Evolutionary conservation across 345 rosid genomes (phyloP).

Genomic region (Gossypium australe): DNA sequence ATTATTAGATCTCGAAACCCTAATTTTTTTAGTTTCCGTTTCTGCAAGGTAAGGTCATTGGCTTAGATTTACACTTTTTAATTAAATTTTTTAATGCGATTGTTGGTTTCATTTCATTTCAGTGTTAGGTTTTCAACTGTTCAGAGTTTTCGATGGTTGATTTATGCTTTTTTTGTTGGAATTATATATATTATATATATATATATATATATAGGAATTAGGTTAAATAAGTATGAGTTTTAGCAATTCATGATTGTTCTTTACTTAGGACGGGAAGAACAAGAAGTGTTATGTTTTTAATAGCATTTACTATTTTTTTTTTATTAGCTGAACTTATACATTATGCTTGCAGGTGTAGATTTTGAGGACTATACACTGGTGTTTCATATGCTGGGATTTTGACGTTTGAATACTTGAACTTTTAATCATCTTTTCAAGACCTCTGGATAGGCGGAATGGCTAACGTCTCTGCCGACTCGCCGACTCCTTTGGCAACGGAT

Average conservation of each 20-base stretch:
- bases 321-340: not conserved
- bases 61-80: too few relatives aligned
- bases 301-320: not conserved
- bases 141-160: too few relatives aligned
- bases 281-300: too few relatives aligned
- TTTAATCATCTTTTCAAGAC: constrained; percentile 11
- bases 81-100: too few relatives aligned
- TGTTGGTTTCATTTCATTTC: too few relatives aligned
- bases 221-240: not conserved
- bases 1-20: too few relatives aligned
- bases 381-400: constrained; percentile 10
- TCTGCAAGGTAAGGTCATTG: too few relatives aligned
- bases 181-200: too few relatives aligned
- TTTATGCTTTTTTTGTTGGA: too few relatives aligned
- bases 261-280: not conserved
- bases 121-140: too few relatives aligned
- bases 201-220: not conserved
- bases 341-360: constrained; percentile 13
- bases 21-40: too few relatives aligned
- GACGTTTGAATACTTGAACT: constrained; percentile 4
- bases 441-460: constrained; percentile 28
- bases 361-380: not conserved
- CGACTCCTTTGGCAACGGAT: constrained; percentile 32
- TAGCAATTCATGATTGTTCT: not conserved
- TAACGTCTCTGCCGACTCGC: constrained; percentile 39